phyloP scores from a whole-genome alignment of 78 protist genomes.

The Dictyostelium purpureum region DNA sequence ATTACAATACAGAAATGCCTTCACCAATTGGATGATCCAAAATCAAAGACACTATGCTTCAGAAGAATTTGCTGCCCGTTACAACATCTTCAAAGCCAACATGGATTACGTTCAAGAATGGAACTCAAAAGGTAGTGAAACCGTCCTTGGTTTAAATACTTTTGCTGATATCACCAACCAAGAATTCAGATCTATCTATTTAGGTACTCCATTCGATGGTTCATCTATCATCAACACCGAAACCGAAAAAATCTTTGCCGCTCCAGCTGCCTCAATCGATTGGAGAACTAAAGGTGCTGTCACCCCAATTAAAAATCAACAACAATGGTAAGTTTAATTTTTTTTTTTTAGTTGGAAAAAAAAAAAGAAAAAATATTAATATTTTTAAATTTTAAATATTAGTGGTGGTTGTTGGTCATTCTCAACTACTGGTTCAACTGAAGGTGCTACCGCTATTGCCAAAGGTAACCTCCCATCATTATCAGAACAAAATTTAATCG shows the following conservation, averaged over 20 bases:
- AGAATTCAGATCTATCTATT: conserved; percentile 29
- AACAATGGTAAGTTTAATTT: background rate
- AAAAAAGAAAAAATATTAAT: too few relatives aligned
- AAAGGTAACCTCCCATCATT: conserved; percentile 27
- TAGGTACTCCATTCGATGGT: conserved; percentile 42
- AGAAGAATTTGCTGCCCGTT: conserved; percentile 32
- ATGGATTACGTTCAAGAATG: conserved; percentile 44
- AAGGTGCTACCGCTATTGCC: conserved; percentile 55
- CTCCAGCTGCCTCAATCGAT: background rate
- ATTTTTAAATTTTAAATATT: too few relatives aligned
- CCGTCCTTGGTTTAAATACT: conserved; percentile 46
- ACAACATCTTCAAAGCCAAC: conserved; percentile 31
- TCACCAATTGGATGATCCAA: conserved; percentile 34
- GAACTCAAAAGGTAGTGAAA: conserved; percentile 55
- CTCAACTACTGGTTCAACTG: conserved; percentile 77
- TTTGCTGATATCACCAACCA: conserved; percentile 72
- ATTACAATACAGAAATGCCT: conserved; percentile 24
- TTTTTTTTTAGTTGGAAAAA: too few relatives aligned
- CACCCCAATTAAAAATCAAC: conserved; percentile 26
- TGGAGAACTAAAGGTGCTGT: conserved; percentile 60
- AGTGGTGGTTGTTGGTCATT: conserved; percentile 92
- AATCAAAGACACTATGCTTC: background rate
- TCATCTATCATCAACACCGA: background rate
- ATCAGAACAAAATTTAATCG: conserved; percentile 89
- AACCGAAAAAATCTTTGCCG: background rate